Evolutionary conservation across 129 eudicot genomes (phyloP), one percentile per base, ranked within the genome.

Genomic region (Erigeron canadensis): DNA sequence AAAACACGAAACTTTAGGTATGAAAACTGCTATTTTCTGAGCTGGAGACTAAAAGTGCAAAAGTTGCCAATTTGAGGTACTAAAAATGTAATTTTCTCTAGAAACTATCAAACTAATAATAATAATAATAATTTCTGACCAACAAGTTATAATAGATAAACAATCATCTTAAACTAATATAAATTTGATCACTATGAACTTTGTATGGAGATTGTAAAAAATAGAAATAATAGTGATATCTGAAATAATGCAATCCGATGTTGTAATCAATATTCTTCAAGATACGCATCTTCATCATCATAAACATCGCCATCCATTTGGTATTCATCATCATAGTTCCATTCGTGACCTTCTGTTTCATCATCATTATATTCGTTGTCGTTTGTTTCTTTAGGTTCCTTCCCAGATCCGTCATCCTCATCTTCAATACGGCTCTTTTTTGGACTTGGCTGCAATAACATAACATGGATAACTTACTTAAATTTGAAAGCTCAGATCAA

Each of bases 351-450:
- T 21, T 71, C 40, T 18, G 21, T 44, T 43, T 43, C 76, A 5
- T 43, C 57, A 57, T 71, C 74, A 63, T 63, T 17, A 63, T 40
- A 39, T n/a, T 63, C 69, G 28, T 39, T 21, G 17, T 21, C 54
- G 6, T 76, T 19, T 2, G 13, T 65, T 21, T 54, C 67, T 12
- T 62, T 45, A 9, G 11, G 28, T 23, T 69, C 17, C 45, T 76
- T 57, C 37, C 73, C 73, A 4, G 43, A 50, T 45, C 61, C 63
- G 23, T 13, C 28, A 4, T 59, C 69, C 10, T n/a, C 53, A 18
- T 69, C 71, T 17, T 62, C 81, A 50, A 7, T 19, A 1, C 59
- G 71, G 4, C n/a, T 77, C 81, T 62, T 77, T 70, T 77, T 77
- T 16, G 65, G 58, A 48, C 38, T 71, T 23, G 75, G 81, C 71